Evolutionary conservation across 208 protist species (phyloP).

Genomic region (Porcisia hertigi): DNA sequence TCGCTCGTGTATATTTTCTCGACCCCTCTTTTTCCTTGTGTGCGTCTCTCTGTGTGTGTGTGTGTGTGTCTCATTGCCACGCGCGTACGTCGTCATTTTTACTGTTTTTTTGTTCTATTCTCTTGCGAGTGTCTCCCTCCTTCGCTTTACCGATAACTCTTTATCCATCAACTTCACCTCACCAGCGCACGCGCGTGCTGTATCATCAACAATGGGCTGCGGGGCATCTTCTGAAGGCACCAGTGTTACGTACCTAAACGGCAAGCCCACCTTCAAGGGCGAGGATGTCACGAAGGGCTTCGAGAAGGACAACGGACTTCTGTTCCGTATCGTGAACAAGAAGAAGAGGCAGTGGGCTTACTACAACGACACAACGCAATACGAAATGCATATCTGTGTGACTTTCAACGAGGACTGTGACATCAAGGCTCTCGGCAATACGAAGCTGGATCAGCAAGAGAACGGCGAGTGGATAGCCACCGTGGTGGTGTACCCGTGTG

Average conservation of each 20-base stretch:
- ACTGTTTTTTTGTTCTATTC: background rate
- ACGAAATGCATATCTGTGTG: slow-evolving; percentile 81
- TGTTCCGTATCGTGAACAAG: slow-evolving; percentile 85
- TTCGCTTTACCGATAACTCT: background rate
- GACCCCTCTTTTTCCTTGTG: background rate
- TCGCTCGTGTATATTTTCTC: too few species aligned
- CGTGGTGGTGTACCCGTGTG: slow-evolving; percentile 66
- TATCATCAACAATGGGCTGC: slow-evolving; percentile 72
- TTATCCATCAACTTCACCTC: slow-evolving; percentile 1
- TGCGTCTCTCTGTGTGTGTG: background rate
- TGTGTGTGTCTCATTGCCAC: background rate
- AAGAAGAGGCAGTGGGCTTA: slow-evolving; percentile 85
- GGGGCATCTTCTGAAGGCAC: slow-evolving; percentile 47
- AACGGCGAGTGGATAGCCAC: slow-evolving; percentile 59
- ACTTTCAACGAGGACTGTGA: slow-evolving; percentile 77
- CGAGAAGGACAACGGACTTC: slow-evolving; percentile 77
- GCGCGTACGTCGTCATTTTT: background rate
- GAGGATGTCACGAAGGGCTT: slow-evolving; percentile 76
- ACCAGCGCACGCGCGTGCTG: background rate
- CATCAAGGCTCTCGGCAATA: slow-evolving; percentile 78
- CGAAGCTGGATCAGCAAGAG: slow-evolving; percentile 56
- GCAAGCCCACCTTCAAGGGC: slow-evolving; percentile 68
- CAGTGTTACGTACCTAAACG: slow-evolving; percentile 61
- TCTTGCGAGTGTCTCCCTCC: background rate
- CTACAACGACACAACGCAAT: slow-evolving; percentile 89